Base-by-base conservation (phyloP, 2,329 filamentous ascomycete genomes). In the Lizonia empirigonia region DNA sequence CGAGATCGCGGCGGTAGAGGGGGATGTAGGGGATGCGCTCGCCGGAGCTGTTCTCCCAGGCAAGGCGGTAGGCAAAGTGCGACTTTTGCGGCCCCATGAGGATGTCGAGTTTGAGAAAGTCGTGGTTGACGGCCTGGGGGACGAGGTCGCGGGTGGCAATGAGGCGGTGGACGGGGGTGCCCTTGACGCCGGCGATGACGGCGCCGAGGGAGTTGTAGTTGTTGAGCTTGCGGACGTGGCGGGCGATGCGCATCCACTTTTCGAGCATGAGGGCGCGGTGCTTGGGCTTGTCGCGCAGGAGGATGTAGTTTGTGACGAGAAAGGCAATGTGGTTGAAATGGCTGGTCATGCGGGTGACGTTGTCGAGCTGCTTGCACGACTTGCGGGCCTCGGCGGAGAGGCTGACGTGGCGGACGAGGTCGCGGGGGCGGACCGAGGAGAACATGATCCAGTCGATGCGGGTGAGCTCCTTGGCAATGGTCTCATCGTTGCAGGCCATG, bases 401-500 rank as follows among this genome's bases (percentile, higher is more conserved):
- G 65, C 87, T 94, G 58, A 97, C 92, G 68, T 97, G 90, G 4
- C 94, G 88, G 33, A 97, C 88, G 39, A 97, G 85, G 74, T 99
- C 94, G 51, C 94, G 89, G 47, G 96, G 89, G 20, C 91, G 86
- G 55, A 97, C 96, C 1, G 91, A 92, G 44, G 90, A 95, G 73
- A 97, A 97, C 88, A 97, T 94, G 72, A 95, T 86, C 93, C 93
- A 97, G 75, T 99, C 94, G 47, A 99, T 96, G 54, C 93, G 83
- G 4, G 94, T 97, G 65, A 99, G 82, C 73, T 99, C 94, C 53
- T 88, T 87, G 13, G 93, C 93, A 60, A 97, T 87, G 39, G 91
- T 85, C 55, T 96, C 90, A 44, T 95, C 88, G 1, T 89, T 82
- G 19, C 88, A 87, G 27, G 90, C 89, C 87, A 97, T 96, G 60